These are phyloP conservation scores for Pholiota conissans DNA, from an alignment of 768 basidiomycete species.

Conservation along the genomic window DNA sequence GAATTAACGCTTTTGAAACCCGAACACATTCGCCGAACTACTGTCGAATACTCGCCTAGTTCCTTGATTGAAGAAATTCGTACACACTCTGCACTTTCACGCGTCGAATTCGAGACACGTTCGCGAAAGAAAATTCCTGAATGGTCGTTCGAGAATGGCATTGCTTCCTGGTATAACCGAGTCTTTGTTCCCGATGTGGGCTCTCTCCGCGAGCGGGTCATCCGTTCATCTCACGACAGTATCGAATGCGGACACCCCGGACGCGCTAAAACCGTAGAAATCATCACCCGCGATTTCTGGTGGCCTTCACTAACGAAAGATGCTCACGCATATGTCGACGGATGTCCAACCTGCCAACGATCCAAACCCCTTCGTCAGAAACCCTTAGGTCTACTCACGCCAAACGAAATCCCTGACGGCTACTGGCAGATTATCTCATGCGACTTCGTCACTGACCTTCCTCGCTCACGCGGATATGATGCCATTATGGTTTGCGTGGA, in stretches of 20 bases:
- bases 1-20: conserved; percentile 11
- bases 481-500: conserved; percentile 33
- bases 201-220: conserved; percentile 4
- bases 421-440: conserved; percentile 34
- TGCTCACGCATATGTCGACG: conserved; percentile 20
- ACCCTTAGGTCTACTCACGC: conserved; percentile 21
- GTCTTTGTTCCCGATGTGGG: conserved; percentile 13
- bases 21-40: conserved; percentile 2
- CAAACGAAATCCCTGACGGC: conserved; percentile 14
- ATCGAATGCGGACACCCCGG: conserved; percentile 33
- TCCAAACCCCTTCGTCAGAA: conserved; percentile 31
- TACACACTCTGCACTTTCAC: background rate
- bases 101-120: background rate
- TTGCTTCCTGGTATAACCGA: conserved; percentile 10
- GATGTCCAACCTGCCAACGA: conserved; percentile 31
- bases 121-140: background rate
- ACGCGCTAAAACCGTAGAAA: conserved; percentile 25
- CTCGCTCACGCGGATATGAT: conserved; percentile 27
- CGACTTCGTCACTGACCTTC: conserved; percentile 37
- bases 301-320: conserved; percentile 20
- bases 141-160: conserved; percentile 4
- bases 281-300: conserved; percentile 27
- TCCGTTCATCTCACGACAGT: conserved; percentile 16
- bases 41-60: background rate
- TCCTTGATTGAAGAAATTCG: conserved; percentile 3